Conservation (phyloP, 306 rosid genomes). For the Senna siamea region DNA sequence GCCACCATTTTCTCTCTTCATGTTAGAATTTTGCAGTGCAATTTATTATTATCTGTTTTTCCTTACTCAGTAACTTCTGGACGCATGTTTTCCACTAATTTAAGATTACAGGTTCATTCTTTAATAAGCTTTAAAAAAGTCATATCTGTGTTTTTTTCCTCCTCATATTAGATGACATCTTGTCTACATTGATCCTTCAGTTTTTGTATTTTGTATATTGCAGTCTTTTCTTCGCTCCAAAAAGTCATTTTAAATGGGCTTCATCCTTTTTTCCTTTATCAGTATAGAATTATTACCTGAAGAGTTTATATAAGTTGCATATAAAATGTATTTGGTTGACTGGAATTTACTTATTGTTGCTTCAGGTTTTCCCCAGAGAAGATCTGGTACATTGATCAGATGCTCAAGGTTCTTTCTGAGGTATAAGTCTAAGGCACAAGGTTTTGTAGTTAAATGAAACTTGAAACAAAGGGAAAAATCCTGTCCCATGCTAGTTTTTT, state of each 20-base stretch:
- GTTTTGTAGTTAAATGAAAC: constrained; percentile 33
- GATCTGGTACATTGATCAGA: constrained; percentile 98
- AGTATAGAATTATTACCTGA: constrained; percentile 14
- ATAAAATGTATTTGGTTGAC: constrained; percentile 37
- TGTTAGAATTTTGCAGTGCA: neutral
- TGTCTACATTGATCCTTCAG: constrained; percentile 25
- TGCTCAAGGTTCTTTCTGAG: constrained; percentile 98
- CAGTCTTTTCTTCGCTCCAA: constrained; percentile 31
- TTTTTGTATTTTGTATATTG: constrained; percentile 28
- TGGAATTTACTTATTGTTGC: constrained; percentile 43
- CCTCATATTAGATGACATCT: constrained; percentile 16
- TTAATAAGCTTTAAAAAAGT: neutral
- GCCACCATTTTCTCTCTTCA: neutral
- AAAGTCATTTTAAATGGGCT: constrained; percentile 22
- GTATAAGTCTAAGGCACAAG: constrained; percentile 61
- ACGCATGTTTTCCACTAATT: constrained; percentile 18
- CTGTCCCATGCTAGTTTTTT: constrained; percentile 2
- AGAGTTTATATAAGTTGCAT: constrained; percentile 31
- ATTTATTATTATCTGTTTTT: neutral
- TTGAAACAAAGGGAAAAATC: constrained; percentile 2
- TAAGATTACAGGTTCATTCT: constrained; percentile 29
- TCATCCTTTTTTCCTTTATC: constrained; percentile 26
- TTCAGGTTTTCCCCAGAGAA: constrained; percentile 94
- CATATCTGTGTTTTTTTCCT: constrained; percentile 1
- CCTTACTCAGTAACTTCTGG: constrained; percentile 15